Evolutionary conservation across 768 basidiomycete genomes (phyloP), one percentile per base, ranked within the genome.

Genomic region (Panellus pusillus): DNA sequence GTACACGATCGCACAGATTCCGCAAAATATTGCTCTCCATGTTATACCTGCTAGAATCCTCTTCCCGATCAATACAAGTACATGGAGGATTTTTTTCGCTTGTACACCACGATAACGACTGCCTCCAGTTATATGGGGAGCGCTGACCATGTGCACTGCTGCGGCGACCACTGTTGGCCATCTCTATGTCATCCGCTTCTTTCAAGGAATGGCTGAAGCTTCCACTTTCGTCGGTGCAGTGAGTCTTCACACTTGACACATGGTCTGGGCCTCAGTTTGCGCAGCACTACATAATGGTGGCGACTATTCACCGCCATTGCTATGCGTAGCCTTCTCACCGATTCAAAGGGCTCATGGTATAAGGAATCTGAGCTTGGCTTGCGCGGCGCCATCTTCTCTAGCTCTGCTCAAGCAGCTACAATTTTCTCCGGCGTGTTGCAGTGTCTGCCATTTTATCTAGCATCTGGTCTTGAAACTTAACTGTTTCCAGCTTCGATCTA

Each of bases 201-300:
- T 89, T 50, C 86, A 87, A 67, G 89, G 84, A 19, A 72, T 88
- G 52, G 79, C 82, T 7, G 88, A 90, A 67, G 79, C 86, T 0
- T 87, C 86, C 8, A 90, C 87, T 1, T 91, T 90, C 65, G 85
- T 85, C 24, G 88, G 88, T 32, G 83, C 84, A 14, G 86, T 87
- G 62, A 53, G 83, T 76, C 1, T 18, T 41, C 5, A 43, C 6
- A 38, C 42, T 24, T 47, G 8, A 20, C 37, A 17, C 41, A 39
- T 20, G 24, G 32, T 20, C 6, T 11, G 17, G 19, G 41, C 31
- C 29, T 27, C 4, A 43, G 27, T 19, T 24, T 24, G 18, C n/a
- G 7, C 32, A 60, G 60, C 19, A 54, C 43, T 45, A 18, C 32
- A 28, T 17, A 18, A 17, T 60, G 58, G 58, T 56, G 50, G 20